A percentile compares a stretch with the other conserved stretches of the same genome.
Conservation (phyloP, 208 protist species). For the Sergeia podlipaevii region DNA sequence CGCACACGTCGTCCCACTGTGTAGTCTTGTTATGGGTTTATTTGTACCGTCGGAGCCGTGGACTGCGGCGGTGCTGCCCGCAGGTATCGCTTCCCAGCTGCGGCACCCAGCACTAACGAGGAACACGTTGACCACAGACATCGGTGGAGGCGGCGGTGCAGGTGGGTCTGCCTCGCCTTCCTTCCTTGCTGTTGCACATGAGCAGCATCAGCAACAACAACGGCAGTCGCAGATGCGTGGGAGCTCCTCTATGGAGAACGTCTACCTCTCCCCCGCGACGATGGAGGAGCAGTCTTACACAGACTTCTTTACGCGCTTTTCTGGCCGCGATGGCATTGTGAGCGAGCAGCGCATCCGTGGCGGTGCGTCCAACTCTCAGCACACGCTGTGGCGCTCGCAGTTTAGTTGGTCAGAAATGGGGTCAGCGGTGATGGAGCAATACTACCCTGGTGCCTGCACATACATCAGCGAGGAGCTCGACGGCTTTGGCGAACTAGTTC, state of each 20-base stretch:
- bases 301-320: constrained; percentile 54
- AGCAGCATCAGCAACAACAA: background rate
- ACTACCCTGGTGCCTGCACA: constrained; percentile 72
- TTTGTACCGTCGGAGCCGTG: constrained; percentile 72
- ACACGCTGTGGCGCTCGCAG: constrained; percentile 45
- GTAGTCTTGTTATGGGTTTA: constrained; percentile 72
- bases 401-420: constrained; percentile 81
- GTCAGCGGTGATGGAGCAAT: constrained; percentile 76
- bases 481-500: constrained; percentile 48
- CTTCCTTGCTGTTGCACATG: constrained; percentile 5
- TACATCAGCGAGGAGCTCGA: constrained; percentile 75
- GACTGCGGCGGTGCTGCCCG: constrained; percentile 51
- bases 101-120: constrained; percentile 20
- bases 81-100: constrained; percentile 19
- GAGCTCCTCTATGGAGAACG: no score
- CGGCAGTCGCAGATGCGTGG: no score
- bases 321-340: constrained; percentile 58
- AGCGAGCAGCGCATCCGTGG: constrained; percentile 71
- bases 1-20: constrained; percentile 64
- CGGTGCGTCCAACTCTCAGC: constrained; percentile 11
- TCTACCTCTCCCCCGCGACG: background rate
- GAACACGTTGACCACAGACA: background rate
- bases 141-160: background rate
- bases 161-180: background rate
- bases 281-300: background rate